Percentiles rank a stretch among this genome's conserved stretches.
Conservation (phyloP, 768 basidiomycete genomes). For the Lentinus tigrinus region DNA sequence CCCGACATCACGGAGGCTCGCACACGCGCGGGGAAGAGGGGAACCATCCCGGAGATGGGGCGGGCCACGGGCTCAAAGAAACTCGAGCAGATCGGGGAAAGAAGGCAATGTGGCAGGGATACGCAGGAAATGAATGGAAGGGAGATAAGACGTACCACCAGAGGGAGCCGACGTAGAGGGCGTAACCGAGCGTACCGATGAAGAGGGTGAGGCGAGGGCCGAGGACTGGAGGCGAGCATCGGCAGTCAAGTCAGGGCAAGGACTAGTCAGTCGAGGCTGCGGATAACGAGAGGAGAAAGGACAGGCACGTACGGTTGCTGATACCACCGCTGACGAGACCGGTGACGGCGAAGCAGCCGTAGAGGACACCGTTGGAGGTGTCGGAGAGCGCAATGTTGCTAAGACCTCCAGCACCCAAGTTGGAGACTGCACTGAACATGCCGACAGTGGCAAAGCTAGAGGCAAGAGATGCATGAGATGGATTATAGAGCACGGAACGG, state of each 20-base stretch:
- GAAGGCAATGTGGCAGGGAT: background rate
- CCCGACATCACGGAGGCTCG: no score
- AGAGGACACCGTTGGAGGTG: constrained; percentile 41
- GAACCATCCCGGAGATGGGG: no score
- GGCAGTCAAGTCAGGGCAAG: no score
- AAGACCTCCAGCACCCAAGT: constrained; percentile 39
- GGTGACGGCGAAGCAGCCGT: constrained; percentile 41
- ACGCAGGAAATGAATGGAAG: background rate
- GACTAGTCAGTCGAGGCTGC: no score
- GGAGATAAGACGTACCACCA: constrained; percentile 36
- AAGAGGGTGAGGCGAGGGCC: constrained; percentile 49
- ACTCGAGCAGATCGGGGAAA: background rate
- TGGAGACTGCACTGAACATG: constrained; percentile 40
- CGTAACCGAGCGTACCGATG: constrained; percentile 52
- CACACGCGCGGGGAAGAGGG: no score
- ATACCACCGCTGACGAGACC: constrained; percentile 41
- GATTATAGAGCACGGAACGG: background rate
- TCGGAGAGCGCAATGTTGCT: constrained; percentile 40
- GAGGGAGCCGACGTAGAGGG: constrained; percentile 46
- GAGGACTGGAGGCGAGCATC: constrained; percentile 31
- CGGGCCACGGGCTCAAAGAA: no score
- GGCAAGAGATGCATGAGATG: background rate
- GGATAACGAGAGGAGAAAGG: background rate
- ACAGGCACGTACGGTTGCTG: constrained; percentile 29
- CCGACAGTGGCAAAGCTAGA: constrained; percentile 36